A percentile compares a stretch with the other conserved stretches of the same genome.
Conservation (phyloP, 2,329 filamentous ascomycete species). For the Colletotrichum sp. region DNA sequence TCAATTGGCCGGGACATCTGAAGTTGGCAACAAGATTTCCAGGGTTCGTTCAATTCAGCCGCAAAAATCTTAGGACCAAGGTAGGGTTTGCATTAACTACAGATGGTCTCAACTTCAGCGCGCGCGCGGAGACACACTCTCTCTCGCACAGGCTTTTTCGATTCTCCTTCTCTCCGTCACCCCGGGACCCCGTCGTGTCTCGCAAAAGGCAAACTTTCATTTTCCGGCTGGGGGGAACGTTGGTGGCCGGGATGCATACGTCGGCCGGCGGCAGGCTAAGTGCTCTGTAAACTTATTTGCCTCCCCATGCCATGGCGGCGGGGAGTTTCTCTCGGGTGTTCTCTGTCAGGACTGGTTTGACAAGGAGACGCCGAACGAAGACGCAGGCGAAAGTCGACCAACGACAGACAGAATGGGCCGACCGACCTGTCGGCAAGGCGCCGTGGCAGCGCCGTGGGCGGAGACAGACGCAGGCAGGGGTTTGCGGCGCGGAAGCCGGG, state of each 20-base stretch:
- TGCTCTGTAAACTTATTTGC: background rate
- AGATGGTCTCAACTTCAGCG: constrained; percentile 3
- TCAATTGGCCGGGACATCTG: background rate
- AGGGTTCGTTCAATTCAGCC: background rate
- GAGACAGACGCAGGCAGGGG: background rate
- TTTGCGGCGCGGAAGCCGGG: constrained; percentile 1
- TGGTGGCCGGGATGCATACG: background rate
- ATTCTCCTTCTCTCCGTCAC: background rate
- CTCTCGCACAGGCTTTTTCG: background rate
- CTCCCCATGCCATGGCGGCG: background rate
- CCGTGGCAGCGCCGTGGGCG: background rate
- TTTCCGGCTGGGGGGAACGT: background rate
- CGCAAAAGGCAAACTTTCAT: background rate
- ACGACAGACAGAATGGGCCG: background rate
- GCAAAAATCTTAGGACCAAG: background rate
- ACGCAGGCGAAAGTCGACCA: background rate
- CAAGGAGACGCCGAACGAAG: background rate
- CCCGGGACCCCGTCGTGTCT: background rate
- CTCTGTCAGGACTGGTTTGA: background rate
- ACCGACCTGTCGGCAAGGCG: background rate
- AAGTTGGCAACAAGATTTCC: background rate
- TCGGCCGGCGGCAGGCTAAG: background rate
- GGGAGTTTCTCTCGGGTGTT: background rate
- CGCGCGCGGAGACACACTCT: background rate
- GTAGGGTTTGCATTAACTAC: background rate